Evolutionary conservation across 192 early-diverging fungal species (phyloP).

Genomic region (Coemansia javaensis): DNA sequence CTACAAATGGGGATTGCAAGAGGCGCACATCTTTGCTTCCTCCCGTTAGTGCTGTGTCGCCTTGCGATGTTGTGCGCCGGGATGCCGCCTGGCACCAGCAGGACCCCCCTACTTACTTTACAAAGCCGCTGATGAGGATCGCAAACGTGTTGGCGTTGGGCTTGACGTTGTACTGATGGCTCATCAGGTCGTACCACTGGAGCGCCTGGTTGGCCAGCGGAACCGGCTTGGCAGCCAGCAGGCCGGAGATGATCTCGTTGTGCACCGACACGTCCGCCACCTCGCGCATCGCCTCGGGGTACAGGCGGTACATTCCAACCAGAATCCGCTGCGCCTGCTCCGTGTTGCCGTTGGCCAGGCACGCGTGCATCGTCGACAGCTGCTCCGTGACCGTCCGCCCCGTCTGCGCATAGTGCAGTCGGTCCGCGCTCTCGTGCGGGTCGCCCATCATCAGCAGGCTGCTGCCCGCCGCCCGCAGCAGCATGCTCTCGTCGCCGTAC

Average conservation of each 20-base stretch:
- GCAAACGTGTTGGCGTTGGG: slow-evolving; percentile 73
- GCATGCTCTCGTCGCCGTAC: slow-evolving; percentile 10
- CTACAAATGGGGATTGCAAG: slow-evolving; percentile 14
- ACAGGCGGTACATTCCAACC: slow-evolving; percentile 56
- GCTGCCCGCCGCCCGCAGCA: slow-evolving; percentile 16
- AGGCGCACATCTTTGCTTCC: neutral
- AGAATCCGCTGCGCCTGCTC: slow-evolving; percentile 72
- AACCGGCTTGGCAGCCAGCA: slow-evolving; percentile 51
- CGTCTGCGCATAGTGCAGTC: slow-evolving; percentile 34
- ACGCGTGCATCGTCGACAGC: slow-evolving; percentile 73
- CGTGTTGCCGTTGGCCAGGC: slow-evolving; percentile 66
- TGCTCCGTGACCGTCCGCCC: slow-evolving; percentile 60
- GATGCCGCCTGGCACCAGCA: no score
- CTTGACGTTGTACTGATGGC: slow-evolving; percentile 48
- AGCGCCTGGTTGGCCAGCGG: slow-evolving; percentile 56
- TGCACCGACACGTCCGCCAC: slow-evolving; percentile 65
- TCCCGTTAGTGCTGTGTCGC: no score
- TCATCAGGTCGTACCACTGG: slow-evolving; percentile 69
- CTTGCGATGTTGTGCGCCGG: no score
- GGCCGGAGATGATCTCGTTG: slow-evolving; percentile 79
- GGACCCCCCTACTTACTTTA: slow-evolving; percentile 35
- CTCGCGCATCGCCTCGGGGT: slow-evolving; percentile 65
- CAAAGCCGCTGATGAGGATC: slow-evolving; percentile 66
- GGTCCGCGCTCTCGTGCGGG: slow-evolving; percentile 13
- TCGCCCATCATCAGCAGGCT: slow-evolving; percentile 8